These are phyloP conservation scores for Dichomitus squalens DNA, from an alignment of 1,284 basidiomycete genomes.

Conservation along the genomic window DNA sequence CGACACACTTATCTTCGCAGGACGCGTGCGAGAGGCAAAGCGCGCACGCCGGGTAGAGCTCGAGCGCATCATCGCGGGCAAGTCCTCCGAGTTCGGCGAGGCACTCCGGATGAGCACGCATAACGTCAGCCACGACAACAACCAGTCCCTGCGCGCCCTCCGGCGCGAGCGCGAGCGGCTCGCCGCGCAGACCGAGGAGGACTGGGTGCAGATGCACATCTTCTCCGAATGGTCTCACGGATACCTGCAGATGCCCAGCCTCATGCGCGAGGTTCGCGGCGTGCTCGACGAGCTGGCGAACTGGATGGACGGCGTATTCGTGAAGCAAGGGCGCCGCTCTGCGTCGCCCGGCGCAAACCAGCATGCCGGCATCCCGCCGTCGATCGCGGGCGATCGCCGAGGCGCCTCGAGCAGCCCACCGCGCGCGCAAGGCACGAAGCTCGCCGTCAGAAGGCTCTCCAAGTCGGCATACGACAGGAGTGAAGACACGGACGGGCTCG, in stretches of 20 bases:
- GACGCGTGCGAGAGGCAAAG: slow-evolving; percentile 91
- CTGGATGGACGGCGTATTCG: slow-evolving; percentile 88
- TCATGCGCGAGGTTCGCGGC: slow-evolving; percentile 83
- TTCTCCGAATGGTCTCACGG: slow-evolving; percentile 94
- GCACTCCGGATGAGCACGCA: slow-evolving; percentile 46
- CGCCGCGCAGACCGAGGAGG: slow-evolving; percentile 78
- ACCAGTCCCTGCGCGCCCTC: slow-evolving; percentile 43
- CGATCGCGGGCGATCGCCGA: background rate
- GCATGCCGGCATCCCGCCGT: slow-evolving; percentile 12
- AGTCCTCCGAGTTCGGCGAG: slow-evolving; percentile 61
- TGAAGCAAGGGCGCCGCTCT: slow-evolving; percentile 17
- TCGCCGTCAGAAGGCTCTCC: background rate
- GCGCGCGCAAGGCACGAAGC: background rate
- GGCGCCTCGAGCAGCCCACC: slow-evolving; percentile 1
- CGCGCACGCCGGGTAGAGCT: slow-evolving; percentile 74
- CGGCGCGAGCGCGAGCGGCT: slow-evolving; percentile 60
- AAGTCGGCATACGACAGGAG: background rate
- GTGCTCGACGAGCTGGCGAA: slow-evolving; percentile 90
- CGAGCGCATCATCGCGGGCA: slow-evolving; percentile 55
- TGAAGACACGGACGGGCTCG: slow-evolving; percentile 15
- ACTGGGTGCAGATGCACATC: slow-evolving; percentile 94
- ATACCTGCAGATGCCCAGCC: slow-evolving; percentile 90
- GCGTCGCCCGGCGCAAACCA: background rate
- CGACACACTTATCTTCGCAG: slow-evolving; percentile 94
- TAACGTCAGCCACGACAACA: slow-evolving; percentile 30